Base-by-base conservation (phyloP, 2,329 filamentous ascomycete species). In the Aureobasidium melanogenum region DNA sequence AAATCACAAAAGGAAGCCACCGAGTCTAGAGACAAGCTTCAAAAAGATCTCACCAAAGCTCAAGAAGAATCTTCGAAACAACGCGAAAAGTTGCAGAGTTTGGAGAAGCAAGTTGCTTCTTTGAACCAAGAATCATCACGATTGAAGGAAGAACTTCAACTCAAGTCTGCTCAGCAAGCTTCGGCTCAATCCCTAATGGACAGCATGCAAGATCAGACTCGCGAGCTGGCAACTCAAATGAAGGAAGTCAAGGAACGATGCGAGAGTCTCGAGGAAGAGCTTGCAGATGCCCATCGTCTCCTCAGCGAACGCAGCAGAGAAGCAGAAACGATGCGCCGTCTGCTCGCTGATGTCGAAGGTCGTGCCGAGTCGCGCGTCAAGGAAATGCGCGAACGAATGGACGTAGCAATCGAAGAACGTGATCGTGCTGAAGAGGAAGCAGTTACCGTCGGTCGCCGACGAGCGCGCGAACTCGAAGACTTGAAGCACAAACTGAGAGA, bases 401-500 rank as follows among this genome's bases (percentile, higher is more conserved):
- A 97, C 69, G 81, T 89, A 1, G 92, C 92, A 0, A 82, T 96
- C n/a, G 92, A 97, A 72, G 94, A 99, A 73, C 85, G 94, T 19
- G 94, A 99, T 71, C 85, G 91, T 2, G 87, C 91, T 2, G 93
- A 99, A 74, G 92, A 97, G 64, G 92, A 97, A 75, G 86, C 91
- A 2, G 90, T 85, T 68, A 88, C 86, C 0, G 81, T 89, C 52
- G 88, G 88, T 14, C 83, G 93, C 57, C 84, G 89, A 46, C 86
- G 87, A 63, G 84, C 89, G 7, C 82, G 92, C 51, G 94, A 97
- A 77, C 80, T 90, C 3, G 94, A 97, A 71, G 93, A 97, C 67
- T 78, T 96, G 41, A 91, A 88, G 72, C 80, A 81, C 55, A 89
- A 86, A 73, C 80, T 92, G 12, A 85, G 90, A 7, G 92, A 97